Evolutionary conservation across 208 protist species (phyloP), one percentile per base, ranked within the genome.

Genomic region (Acanthamoeba lenticulata): DNA sequence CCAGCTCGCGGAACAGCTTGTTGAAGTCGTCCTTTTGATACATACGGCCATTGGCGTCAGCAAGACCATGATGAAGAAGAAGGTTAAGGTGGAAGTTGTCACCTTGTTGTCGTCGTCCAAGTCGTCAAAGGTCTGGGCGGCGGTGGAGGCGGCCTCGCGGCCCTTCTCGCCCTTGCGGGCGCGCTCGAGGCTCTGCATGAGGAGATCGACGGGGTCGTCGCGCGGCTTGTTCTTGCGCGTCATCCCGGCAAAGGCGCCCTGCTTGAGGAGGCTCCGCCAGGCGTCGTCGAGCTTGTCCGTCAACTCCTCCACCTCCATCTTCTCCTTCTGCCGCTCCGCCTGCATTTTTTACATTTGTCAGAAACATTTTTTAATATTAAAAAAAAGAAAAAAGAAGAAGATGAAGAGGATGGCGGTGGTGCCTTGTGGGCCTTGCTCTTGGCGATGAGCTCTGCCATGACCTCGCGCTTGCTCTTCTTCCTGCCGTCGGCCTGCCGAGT

Each of bases 371-470:
- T 60, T 11, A 11, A 60, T 21, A 60, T 11, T 60, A 60, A 60
- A 60, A 21, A 21, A 60, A n/a, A n/a, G n/a, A n/a, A n/a, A n/a
- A n/a, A n/a, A n/a, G n/a, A n/a, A n/a, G n/a, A n/a, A n/a, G n/a
- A n/a, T n/a, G 11, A 11, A 60, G 21, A 21, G 52, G 11, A 60
- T 60, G 52, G 21, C 15, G 11, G 52, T 27, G 52, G 21, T 60
- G 21, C 52, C 38, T 86, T 81, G 90, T 49, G 38, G n/a, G 38
- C 29, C 49, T 94, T 94, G 90, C 90, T 94, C 90, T 94, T 94
- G 47, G 62, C 90, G 21, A 94, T 94, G 65, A 94, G 62, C 52
- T 94, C 90, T 42, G 34, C 9, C 45, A 72, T 72, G 69, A 94
- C n/a, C 72, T 94, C 90, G 27, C 34, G n/a, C 47, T 81, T 94